These are phyloP conservation scores for Earliella scabrosa DNA, from an alignment of 1,284 basidiomycete species.

Conservation along the genomic window DNA sequence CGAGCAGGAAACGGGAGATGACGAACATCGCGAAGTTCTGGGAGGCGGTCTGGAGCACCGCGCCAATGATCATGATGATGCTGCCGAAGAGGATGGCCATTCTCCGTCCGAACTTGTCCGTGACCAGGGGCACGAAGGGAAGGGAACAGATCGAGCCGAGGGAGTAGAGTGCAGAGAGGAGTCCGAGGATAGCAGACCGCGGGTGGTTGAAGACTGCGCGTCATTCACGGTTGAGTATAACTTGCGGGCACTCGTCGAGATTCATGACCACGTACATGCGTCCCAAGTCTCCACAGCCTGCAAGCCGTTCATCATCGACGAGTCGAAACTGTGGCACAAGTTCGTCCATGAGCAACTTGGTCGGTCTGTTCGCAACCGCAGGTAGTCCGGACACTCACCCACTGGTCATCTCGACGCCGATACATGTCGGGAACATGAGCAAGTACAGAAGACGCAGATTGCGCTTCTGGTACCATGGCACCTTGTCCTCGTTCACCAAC, in stretches of 20 bases:
- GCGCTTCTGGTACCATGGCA: slow-evolving; percentile 60
- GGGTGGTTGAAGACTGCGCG: slow-evolving; percentile 51
- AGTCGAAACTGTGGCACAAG: slow-evolving; percentile 47
- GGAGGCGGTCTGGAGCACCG: slow-evolving; percentile 70
- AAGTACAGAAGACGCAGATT: slow-evolving; percentile 55
- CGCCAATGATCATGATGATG: slow-evolving; percentile 63
- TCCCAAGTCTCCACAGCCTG: slow-evolving; percentile 69
- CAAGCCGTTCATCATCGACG: slow-evolving; percentile 64
- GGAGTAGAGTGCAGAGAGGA: slow-evolving; percentile 58
- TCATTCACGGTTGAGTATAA: not conserved
- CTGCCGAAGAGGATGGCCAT: slow-evolving; percentile 63
- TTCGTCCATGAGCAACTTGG: not conserved
- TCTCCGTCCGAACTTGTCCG: slow-evolving; percentile 67
- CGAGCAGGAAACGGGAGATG: slow-evolving; percentile 52
- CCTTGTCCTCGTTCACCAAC: slow-evolving; percentile 49
- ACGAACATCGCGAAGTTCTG: slow-evolving; percentile 60
- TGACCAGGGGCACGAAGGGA: slow-evolving; percentile 66
- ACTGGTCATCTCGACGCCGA: slow-evolving; percentile 65
- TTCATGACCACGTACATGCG: slow-evolving; percentile 43
- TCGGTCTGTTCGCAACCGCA: not conserved
- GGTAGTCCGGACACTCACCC: slow-evolving; percentile 45
- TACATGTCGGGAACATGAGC: slow-evolving; percentile 58
- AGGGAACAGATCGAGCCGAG: slow-evolving; percentile 58
- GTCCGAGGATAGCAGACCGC: slow-evolving; percentile 51
- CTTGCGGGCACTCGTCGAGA: too few species aligned